phyloP scores from a whole-genome alignment of 148 eudicot species.

The Cornus suecica region DNA sequence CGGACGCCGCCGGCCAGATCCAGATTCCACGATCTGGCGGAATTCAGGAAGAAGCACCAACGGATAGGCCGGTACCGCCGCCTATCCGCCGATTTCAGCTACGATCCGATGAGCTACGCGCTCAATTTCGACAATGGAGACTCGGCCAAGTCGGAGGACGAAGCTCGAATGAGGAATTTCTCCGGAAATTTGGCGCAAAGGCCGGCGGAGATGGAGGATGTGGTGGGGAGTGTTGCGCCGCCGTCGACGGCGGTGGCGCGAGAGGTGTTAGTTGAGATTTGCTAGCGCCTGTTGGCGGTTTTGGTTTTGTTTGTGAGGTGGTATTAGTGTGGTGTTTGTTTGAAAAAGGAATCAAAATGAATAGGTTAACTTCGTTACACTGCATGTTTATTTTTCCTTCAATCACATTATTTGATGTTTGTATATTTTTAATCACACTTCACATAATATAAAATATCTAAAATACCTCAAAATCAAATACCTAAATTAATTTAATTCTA shows the following conservation, averaged over 20 bases:
- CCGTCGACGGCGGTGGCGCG: background rate
- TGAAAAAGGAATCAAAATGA: too few species aligned
- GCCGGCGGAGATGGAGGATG: background rate
- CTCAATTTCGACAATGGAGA: conserved; percentile 52
- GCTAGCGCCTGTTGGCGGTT: too few species aligned
- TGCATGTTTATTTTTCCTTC: too few species aligned
- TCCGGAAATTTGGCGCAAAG: conserved; percentile 37
- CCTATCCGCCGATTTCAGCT: conserved; percentile 40
- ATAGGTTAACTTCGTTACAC: too few species aligned
- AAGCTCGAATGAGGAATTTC: conserved; percentile 31
- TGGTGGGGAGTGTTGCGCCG: background rate
- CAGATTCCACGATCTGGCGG: conserved; percentile 20
- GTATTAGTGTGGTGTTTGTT: too few species aligned
- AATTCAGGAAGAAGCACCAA: conserved; percentile 20
- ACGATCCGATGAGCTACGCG: conserved; percentile 63
- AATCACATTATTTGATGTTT: too few species aligned
- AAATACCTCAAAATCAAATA: too few species aligned
- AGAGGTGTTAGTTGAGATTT: background rate
- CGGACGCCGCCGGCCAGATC: conserved; percentile 19
- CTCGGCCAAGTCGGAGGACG: conserved; percentile 17
- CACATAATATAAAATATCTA: too few species aligned
- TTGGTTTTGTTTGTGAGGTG: too few species aligned
- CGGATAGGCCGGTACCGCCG: conserved; percentile 25
- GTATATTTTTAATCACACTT: too few species aligned
- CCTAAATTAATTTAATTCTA: too few species aligned